A percentile compares a stretch with the other conserved stretches of the same genome.
Evolutionary conservation across 345 rosid species (phyloP).

Genomic region (Odontarrhena argentea): DNA sequence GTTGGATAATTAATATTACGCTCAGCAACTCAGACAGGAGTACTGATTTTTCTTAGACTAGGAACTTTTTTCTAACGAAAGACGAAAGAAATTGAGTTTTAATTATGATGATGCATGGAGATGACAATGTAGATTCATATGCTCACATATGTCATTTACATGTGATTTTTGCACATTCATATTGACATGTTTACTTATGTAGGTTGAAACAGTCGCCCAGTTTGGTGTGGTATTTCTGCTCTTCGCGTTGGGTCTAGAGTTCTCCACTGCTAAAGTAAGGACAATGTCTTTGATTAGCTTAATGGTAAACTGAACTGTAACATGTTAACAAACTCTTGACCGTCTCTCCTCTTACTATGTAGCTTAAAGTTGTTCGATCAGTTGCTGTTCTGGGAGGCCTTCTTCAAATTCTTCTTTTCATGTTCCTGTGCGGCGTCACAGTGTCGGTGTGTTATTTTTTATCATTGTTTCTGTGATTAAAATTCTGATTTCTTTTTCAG

Average conservation of each 20-base stretch:
- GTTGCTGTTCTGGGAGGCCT: slow-evolving; percentile 93
- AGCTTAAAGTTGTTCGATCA: slow-evolving; percentile 90
- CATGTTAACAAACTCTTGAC: not conserved
- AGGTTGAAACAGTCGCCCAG: slow-evolving; percentile 98
- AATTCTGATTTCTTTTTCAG: not conserved
- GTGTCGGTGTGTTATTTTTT: slow-evolving; percentile 56
- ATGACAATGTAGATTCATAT: slow-evolving; percentile 12
- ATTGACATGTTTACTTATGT: slow-evolving; percentile 17
- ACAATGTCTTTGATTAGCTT: slow-evolving; percentile 13
- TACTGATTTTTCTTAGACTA: slow-evolving; percentile 10
- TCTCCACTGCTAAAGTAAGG: slow-evolving; percentile 76
- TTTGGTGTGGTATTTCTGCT: slow-evolving; percentile 93
- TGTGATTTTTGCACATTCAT: slow-evolving; percentile 7
- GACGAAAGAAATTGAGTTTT: not conserved
- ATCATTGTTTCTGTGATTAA: not conserved
- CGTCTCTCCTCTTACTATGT: slow-evolving; percentile 34
- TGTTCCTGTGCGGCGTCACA: slow-evolving; percentile 83
- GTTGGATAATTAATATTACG: not conserved
- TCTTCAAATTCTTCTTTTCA: slow-evolving; percentile 77
- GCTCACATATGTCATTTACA: not conserved
- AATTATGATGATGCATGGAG: not conserved
- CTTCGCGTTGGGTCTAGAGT: slow-evolving; percentile 90
- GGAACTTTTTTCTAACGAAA: slow-evolving; percentile 13
- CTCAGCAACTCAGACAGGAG: slow-evolving; percentile 3
- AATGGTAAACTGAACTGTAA: slow-evolving; percentile 22